Base-by-base conservation (phyloP, 2,329 filamentous ascomycete species). In the Emericellopsis atlantica region DNA sequence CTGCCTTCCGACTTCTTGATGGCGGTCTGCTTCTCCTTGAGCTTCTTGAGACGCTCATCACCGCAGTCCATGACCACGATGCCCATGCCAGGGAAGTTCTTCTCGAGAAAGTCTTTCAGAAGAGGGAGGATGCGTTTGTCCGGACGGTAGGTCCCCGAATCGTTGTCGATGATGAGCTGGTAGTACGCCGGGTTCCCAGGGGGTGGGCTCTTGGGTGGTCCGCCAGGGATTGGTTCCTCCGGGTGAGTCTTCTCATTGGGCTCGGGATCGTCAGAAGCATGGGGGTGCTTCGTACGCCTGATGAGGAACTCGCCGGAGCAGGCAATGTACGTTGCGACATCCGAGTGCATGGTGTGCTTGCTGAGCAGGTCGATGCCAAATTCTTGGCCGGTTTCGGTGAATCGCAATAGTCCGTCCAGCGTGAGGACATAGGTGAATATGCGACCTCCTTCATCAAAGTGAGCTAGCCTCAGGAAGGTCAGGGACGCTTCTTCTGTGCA, bases 291-390 rank as follows among this genome's bases (percentile, higher is more conserved):
- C 22, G 85, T 68, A 3, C 83, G 74, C 12, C 87, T 76, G 46
- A 96, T 73, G 57, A 95, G 92, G 60, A 96, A 96, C 55, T 96
- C 90, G 34, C 90, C 90, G 1, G 84, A 87, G 56, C 81, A 95
- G 18, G 89, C 90, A 47, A 95, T 86, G 57, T 95, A 95, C 2
- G 85, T 83, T 31, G 80, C 84, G 2, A 95, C 89, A 58, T 95
- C 81, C 48, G 85, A 90, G 64, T 96, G 90, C 87, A 96, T 95
- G 33, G 87, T 94, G 60, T 96, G 90, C 58, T 96, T 96, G 59
- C 81, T 88, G 52, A 96, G 64, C 58, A 95, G 69, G 61, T 95
- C 90, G 52, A 96, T 87, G 40, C 89, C 87, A 44, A 95, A 95
- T 53, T 95, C 89, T 51, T 92, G 92, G 24, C 90, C 90, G 0